Conservation (phyloP, 1,284 basidiomycete species). For the Cryptococcus floricola region DNA sequence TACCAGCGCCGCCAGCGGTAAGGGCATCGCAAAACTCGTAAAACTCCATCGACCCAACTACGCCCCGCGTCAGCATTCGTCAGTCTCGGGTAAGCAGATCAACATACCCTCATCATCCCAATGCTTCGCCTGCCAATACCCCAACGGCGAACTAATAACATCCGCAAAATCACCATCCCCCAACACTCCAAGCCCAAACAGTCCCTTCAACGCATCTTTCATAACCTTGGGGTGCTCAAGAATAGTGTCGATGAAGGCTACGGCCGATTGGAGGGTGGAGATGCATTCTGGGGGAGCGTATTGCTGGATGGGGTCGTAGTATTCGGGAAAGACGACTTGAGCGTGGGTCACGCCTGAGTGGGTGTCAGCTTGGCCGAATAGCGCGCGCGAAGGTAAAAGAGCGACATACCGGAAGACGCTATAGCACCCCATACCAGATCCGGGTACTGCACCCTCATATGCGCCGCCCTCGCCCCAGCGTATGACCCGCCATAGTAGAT, state of each 20-base stretch:
- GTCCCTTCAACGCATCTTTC: slow-evolving; percentile 55
- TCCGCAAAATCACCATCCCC: slow-evolving; percentile 74
- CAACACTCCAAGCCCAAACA: slow-evolving; percentile 69
- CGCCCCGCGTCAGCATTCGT: not conserved
- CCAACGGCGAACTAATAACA: slow-evolving; percentile 53
- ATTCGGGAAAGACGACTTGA: slow-evolving; percentile 55
- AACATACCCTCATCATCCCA: slow-evolving; percentile 64
- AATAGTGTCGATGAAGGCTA: slow-evolving; percentile 59
- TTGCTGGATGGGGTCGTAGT: slow-evolving; percentile 77
- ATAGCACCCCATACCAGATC: slow-evolving; percentile 87
- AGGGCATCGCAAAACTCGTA: slow-evolving; percentile 62
- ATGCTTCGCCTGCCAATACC: slow-evolving; percentile 61
- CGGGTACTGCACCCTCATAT: slow-evolving; percentile 72
- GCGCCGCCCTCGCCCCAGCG: slow-evolving; percentile 88
- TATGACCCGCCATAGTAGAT: slow-evolving; percentile 85
- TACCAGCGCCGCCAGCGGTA: slow-evolving; percentile 40
- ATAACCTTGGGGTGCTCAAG: slow-evolving; percentile 56
- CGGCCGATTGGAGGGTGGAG: slow-evolving; percentile 61
- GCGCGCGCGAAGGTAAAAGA: not conserved
- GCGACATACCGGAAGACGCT: slow-evolving; percentile 66
- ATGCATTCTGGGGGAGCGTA: slow-evolving; percentile 72
- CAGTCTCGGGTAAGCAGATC: not conserved
- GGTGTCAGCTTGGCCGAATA: not conserved
- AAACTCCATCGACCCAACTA: slow-evolving; percentile 35
- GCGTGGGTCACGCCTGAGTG: slow-evolving; percentile 52